phyloP scores from a whole-genome alignment of 371 early-diverging fungal genomes.

The Rhizopus stolonifer region DNA sequence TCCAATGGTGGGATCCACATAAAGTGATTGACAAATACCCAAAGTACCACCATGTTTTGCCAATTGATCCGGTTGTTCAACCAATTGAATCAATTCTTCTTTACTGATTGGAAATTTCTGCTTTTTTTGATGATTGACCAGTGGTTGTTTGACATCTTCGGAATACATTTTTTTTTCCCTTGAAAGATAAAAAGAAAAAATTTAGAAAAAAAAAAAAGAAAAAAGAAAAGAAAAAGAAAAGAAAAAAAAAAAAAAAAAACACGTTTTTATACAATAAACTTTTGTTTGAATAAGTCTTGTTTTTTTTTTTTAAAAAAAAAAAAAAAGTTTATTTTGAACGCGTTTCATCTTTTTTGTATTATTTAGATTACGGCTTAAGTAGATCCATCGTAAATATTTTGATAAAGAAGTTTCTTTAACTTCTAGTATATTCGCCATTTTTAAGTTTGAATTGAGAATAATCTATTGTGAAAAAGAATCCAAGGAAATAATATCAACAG shows the following conservation, averaged over 20 bases:
- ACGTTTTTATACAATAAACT: no score
- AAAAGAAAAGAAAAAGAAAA: conserved; percentile 1
- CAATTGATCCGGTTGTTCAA: conserved; percentile 56
- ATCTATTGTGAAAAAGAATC: no score
- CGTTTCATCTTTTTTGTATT: conserved; percentile 5
- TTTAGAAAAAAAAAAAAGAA: not conserved
- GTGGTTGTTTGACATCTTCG: conserved; percentile 1
- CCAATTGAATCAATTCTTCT: conserved; percentile 43
- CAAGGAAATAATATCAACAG: no score
- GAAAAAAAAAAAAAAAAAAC: not conserved
- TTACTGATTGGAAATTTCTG: conserved; percentile 35
- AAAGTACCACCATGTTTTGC: conserved; percentile 55
- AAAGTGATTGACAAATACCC: conserved; percentile 55
- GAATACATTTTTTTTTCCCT: conserved; percentile 3
- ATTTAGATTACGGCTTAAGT: not conserved
- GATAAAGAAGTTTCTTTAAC: conserved; percentile 18
- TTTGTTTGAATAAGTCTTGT: no score
- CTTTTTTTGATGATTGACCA: not conserved
- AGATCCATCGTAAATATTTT: conserved; percentile 4
- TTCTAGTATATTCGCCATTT: no score
- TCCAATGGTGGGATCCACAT: conserved; percentile 63
- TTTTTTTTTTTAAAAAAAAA: not conserved
- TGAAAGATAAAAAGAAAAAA: not conserved
- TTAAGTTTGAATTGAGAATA: no score
- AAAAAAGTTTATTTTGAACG: not conserved